A percentile compares a stretch with the other conserved stretches of the same genome.
phyloP scores from a whole-genome alignment of 192 early-diverging fungal genomes.

The Chytriomyces hyalinus region DNA sequence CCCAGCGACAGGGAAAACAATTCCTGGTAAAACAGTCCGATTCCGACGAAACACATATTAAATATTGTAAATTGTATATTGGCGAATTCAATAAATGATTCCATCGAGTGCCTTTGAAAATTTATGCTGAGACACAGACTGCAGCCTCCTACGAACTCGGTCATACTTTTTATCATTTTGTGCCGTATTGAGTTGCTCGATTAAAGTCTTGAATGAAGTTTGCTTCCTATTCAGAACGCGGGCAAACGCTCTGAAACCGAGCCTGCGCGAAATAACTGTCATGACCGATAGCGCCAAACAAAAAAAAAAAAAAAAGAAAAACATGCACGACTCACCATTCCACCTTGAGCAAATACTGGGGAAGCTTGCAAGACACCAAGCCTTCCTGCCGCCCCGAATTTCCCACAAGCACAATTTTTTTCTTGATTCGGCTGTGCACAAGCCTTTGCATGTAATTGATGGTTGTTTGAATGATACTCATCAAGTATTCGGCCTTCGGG shows the following conservation, averaged over 20 bases:
- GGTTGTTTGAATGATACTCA: constrained; percentile 29
- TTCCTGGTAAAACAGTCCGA: neutral
- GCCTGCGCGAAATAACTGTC: constrained; percentile 9
- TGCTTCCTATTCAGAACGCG: constrained; percentile 19
- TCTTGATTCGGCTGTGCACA: constrained; percentile 30
- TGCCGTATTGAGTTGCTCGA: neutral
- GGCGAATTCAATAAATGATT: constrained; percentile 13
- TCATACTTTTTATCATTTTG: constrained; percentile 16
- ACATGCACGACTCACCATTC: constrained; percentile 17
- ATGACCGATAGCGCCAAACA: neutral
- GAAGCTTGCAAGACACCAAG: neutral
- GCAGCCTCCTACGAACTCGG: neutral
- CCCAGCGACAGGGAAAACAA: neutral
- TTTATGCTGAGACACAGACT: constrained; percentile 2
- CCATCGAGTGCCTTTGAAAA: constrained; percentile 24
- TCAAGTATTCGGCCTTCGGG: constrained; percentile 40
- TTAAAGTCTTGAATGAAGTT: constrained; percentile 5
- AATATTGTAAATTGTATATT: neutral
- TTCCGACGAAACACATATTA: neutral
- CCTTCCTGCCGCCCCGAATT: neutral
- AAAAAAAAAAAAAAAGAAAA: neutral
- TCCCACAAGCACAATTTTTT: constrained; percentile 3
- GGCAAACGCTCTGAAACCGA: constrained; percentile 28
- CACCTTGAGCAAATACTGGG: constrained; percentile 3
- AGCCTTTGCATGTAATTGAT: constrained; percentile 40